Percentiles rank a stretch among this genome's conserved stretches.
phyloP scores from a whole-genome alignment of 768 basidiomycete genomes.

The Myochromella boudieri region DNA sequence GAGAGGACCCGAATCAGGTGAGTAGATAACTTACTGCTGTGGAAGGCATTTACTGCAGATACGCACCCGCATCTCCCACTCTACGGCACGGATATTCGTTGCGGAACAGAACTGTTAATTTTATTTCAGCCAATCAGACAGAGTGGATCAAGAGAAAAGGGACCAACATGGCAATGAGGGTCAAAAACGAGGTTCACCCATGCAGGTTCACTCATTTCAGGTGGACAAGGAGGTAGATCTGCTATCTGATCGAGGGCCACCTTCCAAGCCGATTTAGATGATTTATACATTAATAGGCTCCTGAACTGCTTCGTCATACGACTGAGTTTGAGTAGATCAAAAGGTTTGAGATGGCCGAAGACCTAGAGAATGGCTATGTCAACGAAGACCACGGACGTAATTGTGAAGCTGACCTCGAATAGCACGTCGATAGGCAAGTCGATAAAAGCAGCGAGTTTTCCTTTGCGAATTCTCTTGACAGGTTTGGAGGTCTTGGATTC shows the following conservation, averaged over 20 bases:
- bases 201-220: conserved; percentile 47
- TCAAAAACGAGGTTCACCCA: conserved; percentile 54
- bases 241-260: conserved; percentile 38
- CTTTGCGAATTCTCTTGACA: conserved; percentile 17
- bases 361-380: conserved; percentile 33
- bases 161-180: conserved; percentile 52
- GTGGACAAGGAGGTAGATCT: conserved; percentile 46
- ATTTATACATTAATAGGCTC: conserved; percentile 43
- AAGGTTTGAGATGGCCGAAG: conserved; percentile 48
- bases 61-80: conserved; percentile 36
- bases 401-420: conserved; percentile 33
- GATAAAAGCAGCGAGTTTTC: conserved; percentile 29
- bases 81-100: conserved; percentile 28
- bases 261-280: conserved; percentile 49
- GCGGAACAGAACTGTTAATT: conserved; percentile 37
- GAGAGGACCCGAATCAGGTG: neutral
- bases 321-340: conserved; percentile 50
- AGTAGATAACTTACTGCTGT: conserved; percentile 23
- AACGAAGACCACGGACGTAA: neutral
- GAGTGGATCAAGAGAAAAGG: neutral
- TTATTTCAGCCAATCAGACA: neutral
- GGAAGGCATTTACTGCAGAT: conserved; percentile 34
- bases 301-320: conserved; percentile 53
- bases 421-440: conserved; percentile 41
- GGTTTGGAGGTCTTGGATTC: neutral